phyloP scores from a whole-genome alignment of 2,329 filamentous ascomycete species.

The Aspergillus sp. region DNA sequence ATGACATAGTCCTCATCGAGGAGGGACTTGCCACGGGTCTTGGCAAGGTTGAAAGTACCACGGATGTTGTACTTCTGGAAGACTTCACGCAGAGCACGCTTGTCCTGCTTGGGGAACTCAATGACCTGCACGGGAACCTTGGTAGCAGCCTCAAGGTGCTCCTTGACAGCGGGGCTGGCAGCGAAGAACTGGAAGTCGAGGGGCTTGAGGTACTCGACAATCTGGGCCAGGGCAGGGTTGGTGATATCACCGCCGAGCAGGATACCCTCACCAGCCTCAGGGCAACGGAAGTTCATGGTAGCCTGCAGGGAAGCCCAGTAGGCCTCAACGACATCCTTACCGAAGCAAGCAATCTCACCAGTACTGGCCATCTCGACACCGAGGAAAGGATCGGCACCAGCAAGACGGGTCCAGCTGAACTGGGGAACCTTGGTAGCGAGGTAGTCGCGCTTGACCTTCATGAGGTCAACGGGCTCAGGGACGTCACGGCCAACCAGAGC shows the following conservation, averaged over 20 bases:
- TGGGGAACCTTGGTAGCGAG: conserved; percentile 97
- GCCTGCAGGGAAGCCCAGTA: conserved; percentile 97
- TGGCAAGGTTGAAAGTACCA: conserved; percentile 92
- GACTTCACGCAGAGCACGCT: conserved; percentile 88
- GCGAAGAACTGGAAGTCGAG: conserved; percentile 95
- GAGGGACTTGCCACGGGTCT: conserved; percentile 77
- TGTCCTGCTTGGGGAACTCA: conserved; percentile 95
- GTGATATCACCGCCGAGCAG: conserved; percentile 84
- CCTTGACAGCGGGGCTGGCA: conserved; percentile 77
- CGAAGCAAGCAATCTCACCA: conserved; percentile 98
- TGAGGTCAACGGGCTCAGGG: conserved; percentile 81
- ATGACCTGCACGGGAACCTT: conserved; percentile 81
- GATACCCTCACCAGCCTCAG: conserved; percentile 90
- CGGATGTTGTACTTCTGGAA: conserved; percentile 97
- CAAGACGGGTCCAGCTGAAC: conserved; percentile 98
- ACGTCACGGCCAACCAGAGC: conserved; percentile 84
- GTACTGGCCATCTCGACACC: conserved; percentile 97
- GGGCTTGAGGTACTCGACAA: conserved; percentile 83
- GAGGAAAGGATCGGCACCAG: conserved; percentile 94
- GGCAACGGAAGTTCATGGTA: conserved; percentile 98
- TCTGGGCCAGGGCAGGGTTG: conserved; percentile 69
- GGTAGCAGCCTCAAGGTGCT: conserved; percentile 71
- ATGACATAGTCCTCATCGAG: conserved; percentile 97
- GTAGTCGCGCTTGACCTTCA: conserved; percentile 87
- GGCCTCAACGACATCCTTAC: conserved; percentile 90